Percentiles rank a stretch among this genome's conserved stretches.
Evolutionary conservation across 1,284 basidiomycete species (phyloP).

Genomic region (Pseudozyma pruni): DNA sequence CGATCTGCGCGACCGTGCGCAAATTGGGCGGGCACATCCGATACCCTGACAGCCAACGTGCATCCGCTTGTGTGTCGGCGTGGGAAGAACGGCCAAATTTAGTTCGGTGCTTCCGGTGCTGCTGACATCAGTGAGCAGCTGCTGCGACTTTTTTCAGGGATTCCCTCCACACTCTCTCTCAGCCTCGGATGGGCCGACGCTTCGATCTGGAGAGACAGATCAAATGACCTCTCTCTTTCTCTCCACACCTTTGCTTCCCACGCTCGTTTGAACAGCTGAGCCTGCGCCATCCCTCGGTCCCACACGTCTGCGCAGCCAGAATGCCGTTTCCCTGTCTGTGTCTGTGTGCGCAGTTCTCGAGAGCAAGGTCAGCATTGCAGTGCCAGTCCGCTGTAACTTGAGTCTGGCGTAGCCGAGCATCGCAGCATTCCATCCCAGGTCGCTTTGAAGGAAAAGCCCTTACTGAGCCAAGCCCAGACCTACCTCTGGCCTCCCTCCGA

Average conservation of each 20-base stretch:
- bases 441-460: no score
- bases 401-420: not conserved
- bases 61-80: not conserved
- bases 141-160: not conserved
- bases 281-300: no score
- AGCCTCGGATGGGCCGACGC: not conserved
- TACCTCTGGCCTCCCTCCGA: no score
- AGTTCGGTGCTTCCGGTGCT: no score
- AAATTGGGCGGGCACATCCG: no score
- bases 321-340: not conserved
- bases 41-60: slow-evolving; percentile 12
- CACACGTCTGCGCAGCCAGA: no score
- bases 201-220: slow-evolving; percentile 11
- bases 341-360: slow-evolving; percentile 1
- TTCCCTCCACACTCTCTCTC: slow-evolving; percentile 10
- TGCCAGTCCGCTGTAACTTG: not conserved
- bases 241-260: not conserved
- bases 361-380: no score
- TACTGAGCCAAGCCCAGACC: no score
- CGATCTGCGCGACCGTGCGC: no score
- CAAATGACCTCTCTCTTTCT: slow-evolving; percentile 10
- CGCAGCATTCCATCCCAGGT: not conserved
- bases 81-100: no score
- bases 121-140: slow-evolving; percentile 10
- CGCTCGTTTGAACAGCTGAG: not conserved